Conservation (phyloP, 805 yeast genomes). For the Saccharomycopsis sp. region DNA sequence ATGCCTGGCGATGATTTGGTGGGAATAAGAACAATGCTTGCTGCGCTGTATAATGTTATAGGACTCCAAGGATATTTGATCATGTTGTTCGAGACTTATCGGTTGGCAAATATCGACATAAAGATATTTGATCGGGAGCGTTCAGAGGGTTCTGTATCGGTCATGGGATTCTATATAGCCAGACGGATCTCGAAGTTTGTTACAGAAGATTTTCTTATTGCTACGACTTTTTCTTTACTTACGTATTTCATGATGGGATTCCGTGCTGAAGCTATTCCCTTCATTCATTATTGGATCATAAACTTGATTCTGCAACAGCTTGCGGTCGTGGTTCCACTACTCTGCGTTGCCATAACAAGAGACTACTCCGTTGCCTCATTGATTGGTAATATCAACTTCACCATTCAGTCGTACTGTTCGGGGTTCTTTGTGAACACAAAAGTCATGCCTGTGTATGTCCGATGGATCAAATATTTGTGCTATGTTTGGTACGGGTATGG, state of each 20-base stretch:
- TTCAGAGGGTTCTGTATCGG: slow-evolving; percentile 59
- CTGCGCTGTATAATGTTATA: slow-evolving; percentile 45
- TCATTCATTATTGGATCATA: slow-evolving; percentile 57
- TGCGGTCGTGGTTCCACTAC: slow-evolving; percentile 49
- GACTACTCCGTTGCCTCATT: slow-evolving; percentile 58
- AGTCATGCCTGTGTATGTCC: slow-evolving; percentile 75
- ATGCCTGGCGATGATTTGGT: slow-evolving; percentile 52
- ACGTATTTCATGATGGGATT: slow-evolving; percentile 78
- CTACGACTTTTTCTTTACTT: slow-evolving; percentile 50
- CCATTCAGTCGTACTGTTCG: slow-evolving; percentile 69
- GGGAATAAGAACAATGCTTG: slow-evolving; percentile 57
- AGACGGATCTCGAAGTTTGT: slow-evolving; percentile 60
- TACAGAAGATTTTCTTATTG: slow-evolving; percentile 62
- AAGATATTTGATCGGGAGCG: slow-evolving; percentile 59
- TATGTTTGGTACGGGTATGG: slow-evolving; percentile 79
- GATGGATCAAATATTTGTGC: slow-evolving; percentile 76
- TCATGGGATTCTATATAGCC: slow-evolving; percentile 58
- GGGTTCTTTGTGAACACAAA: slow-evolving; percentile 74
- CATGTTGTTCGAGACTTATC: slow-evolving; percentile 49
- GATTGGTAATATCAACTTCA: slow-evolving; percentile 56
- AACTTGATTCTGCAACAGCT: slow-evolving; percentile 49
- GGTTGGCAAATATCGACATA: slow-evolving; percentile 50
- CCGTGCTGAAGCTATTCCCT: slow-evolving; percentile 41
- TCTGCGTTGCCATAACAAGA: slow-evolving; percentile 46
- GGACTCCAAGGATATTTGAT: slow-evolving; percentile 52